Evolutionary conservation across 2,329 filamentous ascomycete species (phyloP).

Genomic region (Akanthomyces lecanii): DNA sequence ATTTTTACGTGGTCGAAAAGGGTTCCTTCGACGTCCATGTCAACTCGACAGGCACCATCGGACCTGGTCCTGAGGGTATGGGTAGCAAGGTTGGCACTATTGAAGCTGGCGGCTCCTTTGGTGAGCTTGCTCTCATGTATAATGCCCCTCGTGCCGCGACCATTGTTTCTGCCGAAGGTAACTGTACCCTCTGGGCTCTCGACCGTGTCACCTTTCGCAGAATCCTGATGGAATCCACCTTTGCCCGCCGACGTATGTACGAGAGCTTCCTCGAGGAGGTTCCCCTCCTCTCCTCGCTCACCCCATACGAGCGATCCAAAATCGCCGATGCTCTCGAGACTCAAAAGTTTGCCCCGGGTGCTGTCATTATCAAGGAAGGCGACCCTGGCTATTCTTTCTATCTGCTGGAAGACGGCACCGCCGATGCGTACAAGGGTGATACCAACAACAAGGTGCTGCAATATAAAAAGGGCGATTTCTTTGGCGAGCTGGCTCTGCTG

Average conservation of each 20-base stretch:
- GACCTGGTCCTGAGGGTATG: conserved; percentile 76
- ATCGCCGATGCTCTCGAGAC: conserved; percentile 95
- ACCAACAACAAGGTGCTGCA: conserved; percentile 66
- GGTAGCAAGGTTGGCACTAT: conserved; percentile 79
- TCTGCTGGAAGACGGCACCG: conserved; percentile 81
- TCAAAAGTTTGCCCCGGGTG: conserved; percentile 73
- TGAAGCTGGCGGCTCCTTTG: conserved; percentile 86
- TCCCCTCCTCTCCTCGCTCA: conserved; percentile 75
- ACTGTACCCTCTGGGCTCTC: conserved; percentile 85
- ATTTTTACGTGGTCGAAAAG: conserved; percentile 94
- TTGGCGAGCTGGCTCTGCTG: conserved; percentile 88
- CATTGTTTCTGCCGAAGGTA: conserved; percentile 74
- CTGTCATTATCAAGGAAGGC: conserved; percentile 85
- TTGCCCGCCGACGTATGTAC: conserved; percentile 93
- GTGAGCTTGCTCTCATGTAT: conserved; percentile 97
- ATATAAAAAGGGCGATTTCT: conserved; percentile 92
- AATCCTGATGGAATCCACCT: conserved; percentile 97
- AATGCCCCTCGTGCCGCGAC: conserved; percentile 95
- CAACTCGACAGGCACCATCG: conserved; percentile 69
- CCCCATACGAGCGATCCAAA: conserved; percentile 91
- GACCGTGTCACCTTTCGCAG: conserved; percentile 95
- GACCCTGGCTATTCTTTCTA: conserved; percentile 91
- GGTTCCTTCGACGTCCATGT: conserved; percentile 90
- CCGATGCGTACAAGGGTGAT: conserved; percentile 79
- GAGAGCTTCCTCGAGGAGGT: conserved; percentile 96